These are phyloP conservation scores for Exophiala spinifera DNA, from an alignment of 2,329 filamentous ascomycete species.

Conservation along the genomic window DNA sequence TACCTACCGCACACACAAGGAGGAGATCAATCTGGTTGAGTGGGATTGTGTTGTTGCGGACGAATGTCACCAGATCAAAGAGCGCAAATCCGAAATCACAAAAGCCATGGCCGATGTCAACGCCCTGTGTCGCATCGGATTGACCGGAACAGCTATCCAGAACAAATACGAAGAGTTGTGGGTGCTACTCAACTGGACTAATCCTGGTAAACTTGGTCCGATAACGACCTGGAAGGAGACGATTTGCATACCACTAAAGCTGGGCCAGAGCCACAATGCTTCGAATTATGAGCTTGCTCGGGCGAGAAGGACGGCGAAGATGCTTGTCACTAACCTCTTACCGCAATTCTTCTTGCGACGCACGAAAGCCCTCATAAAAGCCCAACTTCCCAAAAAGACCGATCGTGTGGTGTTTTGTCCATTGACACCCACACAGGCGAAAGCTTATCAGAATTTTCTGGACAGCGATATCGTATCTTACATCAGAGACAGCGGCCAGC, in stretches of 20 bases:
- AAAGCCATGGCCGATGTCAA: constrained; percentile 88
- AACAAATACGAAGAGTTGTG: constrained; percentile 98
- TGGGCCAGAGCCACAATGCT: constrained; percentile 90
- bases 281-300: constrained; percentile 76
- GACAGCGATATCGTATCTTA: constrained; percentile 65
- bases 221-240: constrained; percentile 72
- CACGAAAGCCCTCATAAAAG: constrained; percentile 87
- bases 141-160: constrained; percentile 95
- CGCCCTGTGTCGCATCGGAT: constrained; percentile 82
- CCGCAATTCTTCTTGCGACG: constrained; percentile 87
- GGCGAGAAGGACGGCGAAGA: constrained; percentile 76
- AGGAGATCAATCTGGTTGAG: constrained; percentile 72
- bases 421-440: constrained; percentile 73
- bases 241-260: constrained; percentile 74
- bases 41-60: constrained; percentile 97
- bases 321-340: constrained; percentile 80
- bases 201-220: constrained; percentile 69
- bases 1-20: constrained; percentile 76
- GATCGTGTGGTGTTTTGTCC: constrained; percentile 95
- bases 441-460: constrained; percentile 82
- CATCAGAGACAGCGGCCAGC: constrained; percentile 65
- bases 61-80: constrained; percentile 89
- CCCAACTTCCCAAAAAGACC: constrained; percentile 91
- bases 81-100: constrained; percentile 70
- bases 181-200: constrained; percentile 95